A percentile compares a stretch with the other conserved stretches of the same genome.
Conservation (phyloP, 768 basidiomycete genomes). For the Sporobolomyces phaffii region DNA sequence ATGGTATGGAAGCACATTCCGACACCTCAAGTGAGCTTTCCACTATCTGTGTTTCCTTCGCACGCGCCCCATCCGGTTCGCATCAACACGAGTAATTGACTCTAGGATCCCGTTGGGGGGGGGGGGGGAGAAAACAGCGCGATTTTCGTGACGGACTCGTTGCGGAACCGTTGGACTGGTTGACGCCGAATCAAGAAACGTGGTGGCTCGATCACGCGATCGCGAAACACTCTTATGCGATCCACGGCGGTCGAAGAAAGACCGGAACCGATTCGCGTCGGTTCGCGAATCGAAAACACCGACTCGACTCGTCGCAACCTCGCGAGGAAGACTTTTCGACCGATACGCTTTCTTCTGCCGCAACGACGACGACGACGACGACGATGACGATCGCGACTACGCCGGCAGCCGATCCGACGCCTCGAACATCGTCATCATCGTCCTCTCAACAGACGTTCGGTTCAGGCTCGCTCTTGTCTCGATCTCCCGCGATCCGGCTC, state of each 20-base stretch:
- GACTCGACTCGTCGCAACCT: not conserved
- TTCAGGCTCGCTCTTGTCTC: not conserved
- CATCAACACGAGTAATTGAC: no score
- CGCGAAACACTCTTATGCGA: not conserved
- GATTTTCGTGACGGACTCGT: slow-evolving; percentile 14
- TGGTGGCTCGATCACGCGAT: slow-evolving; percentile 31
- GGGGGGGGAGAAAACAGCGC: no score
- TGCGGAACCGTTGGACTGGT: slow-evolving; percentile 16
- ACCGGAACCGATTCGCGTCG: not conserved
- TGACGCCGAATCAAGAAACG: slow-evolving; percentile 15
- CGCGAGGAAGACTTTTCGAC: not conserved
- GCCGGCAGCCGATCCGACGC: no score
- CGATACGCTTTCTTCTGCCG: not conserved
- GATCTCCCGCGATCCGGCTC: slow-evolving; percentile 15
- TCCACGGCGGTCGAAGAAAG: not conserved
- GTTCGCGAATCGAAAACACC: not conserved
- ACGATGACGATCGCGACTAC: no score
- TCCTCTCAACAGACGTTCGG: not conserved
- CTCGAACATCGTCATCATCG: not conserved
- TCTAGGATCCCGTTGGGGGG: no score
- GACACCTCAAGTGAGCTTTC: slow-evolving; percentile 12
- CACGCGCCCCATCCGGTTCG: not conserved
- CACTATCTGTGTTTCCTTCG: not conserved
- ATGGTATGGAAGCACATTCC: slow-evolving; percentile 29
- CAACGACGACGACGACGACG: not conserved